Conservation (phyloP, 495 filamentous ascomycete species). For the Penicillium canescens region DNA sequence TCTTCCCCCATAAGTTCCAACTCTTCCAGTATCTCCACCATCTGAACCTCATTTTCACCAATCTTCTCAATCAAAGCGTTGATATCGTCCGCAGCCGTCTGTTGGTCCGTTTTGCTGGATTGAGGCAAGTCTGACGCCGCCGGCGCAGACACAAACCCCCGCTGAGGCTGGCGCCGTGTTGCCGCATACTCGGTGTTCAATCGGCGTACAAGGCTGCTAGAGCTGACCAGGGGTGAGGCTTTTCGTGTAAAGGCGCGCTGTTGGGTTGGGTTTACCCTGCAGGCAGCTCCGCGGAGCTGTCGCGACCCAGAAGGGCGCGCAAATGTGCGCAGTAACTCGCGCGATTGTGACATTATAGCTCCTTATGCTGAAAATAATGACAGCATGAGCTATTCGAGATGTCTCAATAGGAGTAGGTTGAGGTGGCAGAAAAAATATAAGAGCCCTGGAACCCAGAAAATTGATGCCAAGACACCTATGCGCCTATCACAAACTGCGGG, state of each 20-base stretch:
- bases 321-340: constrained; percentile 26
- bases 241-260: constrained; percentile 15
- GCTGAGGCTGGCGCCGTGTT: constrained; percentile 9
- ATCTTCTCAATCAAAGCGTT: constrained; percentile 42
- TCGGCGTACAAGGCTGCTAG: neutral
- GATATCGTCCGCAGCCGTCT: constrained; percentile 28
- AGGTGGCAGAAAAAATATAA: constrained; percentile 18
- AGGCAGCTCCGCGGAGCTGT: constrained; percentile 30
- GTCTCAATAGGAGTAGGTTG: neutral
- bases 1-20: constrained; percentile 32
- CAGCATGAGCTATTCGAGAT: constrained; percentile 27
- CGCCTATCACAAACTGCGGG: constrained; percentile 28
- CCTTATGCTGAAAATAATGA: constrained; percentile 34
- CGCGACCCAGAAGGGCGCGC: constrained; percentile 24
- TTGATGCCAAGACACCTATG: constrained; percentile 31
- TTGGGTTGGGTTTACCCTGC: constrained; percentile 17
- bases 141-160: constrained; percentile 30
- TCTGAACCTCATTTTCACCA: constrained; percentile 34
- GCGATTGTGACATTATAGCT: constrained; percentile 28
- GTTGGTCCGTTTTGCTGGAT: constrained; percentile 6
- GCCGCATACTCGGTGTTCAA: neutral
- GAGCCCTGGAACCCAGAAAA: constrained; percentile 26
- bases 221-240: constrained; percentile 1
- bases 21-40: constrained; percentile 38
- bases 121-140: constrained; percentile 15